phyloP scores from a whole-genome alignment of 345 rosid species.

The Garcia nutans region DNA sequence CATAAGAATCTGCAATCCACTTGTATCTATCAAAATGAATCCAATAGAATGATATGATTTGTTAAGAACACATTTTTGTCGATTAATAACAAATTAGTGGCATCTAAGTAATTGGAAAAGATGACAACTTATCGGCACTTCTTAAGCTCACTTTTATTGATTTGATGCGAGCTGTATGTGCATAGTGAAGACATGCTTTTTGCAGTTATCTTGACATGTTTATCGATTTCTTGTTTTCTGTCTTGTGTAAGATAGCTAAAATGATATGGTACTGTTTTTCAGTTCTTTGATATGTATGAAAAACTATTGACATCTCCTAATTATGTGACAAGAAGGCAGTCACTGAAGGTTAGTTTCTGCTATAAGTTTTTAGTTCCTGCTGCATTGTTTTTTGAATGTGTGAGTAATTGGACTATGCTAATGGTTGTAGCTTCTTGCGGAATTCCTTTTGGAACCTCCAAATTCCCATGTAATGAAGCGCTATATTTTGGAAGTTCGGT shows the following conservation, averaged over 20 bases:
- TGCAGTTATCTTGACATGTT: slow-evolving; percentile 8
- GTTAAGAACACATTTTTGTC: slow-evolving; percentile 1
- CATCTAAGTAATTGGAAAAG: not conserved
- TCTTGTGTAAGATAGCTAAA: slow-evolving; percentile 13
- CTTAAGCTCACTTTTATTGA: not conserved
- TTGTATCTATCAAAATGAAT: slow-evolving; percentile 9
- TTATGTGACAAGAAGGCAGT: slow-evolving; percentile 97
- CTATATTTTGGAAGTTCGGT: slow-evolving; percentile 81
- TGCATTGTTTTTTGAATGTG: slow-evolving; percentile 12
- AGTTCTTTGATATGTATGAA: slow-evolving; percentile 88
- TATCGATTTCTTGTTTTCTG: not conserved
- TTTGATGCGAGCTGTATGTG: not conserved
- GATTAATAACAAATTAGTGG: not conserved
- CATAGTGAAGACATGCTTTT: not conserved
- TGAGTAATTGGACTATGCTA: slow-evolving; percentile 17
- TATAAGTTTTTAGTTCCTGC: not conserved
- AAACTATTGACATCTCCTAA: slow-evolving; percentile 81
- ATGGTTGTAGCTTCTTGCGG: slow-evolving; percentile 77
- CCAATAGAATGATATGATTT: slow-evolving; percentile 1
- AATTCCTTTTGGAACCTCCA: slow-evolving; percentile 86
- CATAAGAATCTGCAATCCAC: not conserved
- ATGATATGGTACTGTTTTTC: slow-evolving; percentile 40
- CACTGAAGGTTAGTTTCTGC: slow-evolving; percentile 70
- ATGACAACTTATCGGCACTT: not conserved
- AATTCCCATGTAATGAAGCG: slow-evolving; percentile 90